Conservation (phyloP, 768 basidiomycete species). For the Nidularia sp. region DNA sequence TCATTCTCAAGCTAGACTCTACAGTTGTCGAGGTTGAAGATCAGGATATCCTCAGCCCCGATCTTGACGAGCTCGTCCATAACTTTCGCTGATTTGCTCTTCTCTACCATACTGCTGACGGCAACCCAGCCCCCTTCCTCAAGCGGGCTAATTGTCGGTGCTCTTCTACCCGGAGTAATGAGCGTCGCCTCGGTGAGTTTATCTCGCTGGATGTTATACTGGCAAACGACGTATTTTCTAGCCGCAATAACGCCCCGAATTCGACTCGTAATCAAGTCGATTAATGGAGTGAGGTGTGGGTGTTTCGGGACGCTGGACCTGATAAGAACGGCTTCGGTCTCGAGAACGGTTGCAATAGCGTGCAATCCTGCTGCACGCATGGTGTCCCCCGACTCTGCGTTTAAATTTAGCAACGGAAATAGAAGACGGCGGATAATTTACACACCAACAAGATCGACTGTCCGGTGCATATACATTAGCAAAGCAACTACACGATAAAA, state of each 20-base stretch:
- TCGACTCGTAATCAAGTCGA: constrained; percentile 78
- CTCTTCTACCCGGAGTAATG: constrained; percentile 86
- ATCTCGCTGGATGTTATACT: constrained; percentile 83
- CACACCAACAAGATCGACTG: constrained; percentile 94
- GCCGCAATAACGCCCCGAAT: constrained; percentile 92
- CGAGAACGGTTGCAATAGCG: constrained; percentile 85
- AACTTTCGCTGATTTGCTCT: constrained; percentile 67
- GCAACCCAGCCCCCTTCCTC: constrained; percentile 88
- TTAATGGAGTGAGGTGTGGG: constrained; percentile 58
- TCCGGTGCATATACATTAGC: constrained; percentile 4
- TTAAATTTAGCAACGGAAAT: background rate
- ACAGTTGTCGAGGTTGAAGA: constrained; percentile 91
- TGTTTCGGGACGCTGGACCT: constrained; percentile 66
- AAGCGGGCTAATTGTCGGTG: constrained; percentile 82
- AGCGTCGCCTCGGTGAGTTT: constrained; percentile 54
- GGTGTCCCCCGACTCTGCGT: constrained; percentile 92
- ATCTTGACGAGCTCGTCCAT: constrained; percentile 85
- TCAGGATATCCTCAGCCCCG: constrained; percentile 89
- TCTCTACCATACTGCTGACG: constrained; percentile 90
- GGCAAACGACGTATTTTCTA: constrained; percentile 80
- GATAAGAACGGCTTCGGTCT: constrained; percentile 88
- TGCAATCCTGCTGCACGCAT: constrained; percentile 98
- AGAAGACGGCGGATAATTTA: constrained; percentile 5
- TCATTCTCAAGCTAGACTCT: constrained; percentile 49
- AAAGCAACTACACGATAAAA: background rate